Conservation (phyloP, 768 basidiomycete genomes). For the Podaxis sp. region DNA sequence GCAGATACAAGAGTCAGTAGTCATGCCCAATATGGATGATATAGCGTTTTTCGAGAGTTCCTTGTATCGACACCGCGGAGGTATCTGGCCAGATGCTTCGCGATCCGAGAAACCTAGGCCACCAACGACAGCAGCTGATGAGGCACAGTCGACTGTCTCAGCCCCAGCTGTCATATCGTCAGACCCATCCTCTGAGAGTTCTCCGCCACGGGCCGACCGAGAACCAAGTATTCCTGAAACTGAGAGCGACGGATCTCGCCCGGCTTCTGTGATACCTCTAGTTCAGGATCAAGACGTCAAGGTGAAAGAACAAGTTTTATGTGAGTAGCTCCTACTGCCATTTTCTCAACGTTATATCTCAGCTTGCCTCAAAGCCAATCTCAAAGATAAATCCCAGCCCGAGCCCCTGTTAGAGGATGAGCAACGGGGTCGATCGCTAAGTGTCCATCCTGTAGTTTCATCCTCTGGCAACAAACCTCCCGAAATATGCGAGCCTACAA, state of each 20-base stretch:
- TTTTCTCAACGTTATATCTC: not conserved
- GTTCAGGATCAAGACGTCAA: not conserved
- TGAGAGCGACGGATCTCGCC: constrained; percentile 13
- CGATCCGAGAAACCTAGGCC: constrained; percentile 30
- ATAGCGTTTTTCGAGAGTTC: constrained; percentile 90
- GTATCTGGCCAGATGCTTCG: constrained; percentile 81
- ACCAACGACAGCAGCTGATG: constrained; percentile 20
- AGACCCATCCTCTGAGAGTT: not conserved
- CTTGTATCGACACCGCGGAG: constrained; percentile 65
- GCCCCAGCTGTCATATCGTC: constrained; percentile 22
- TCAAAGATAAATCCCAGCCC: not conserved
- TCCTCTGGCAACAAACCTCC: not conserved
- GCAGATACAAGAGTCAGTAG: constrained; percentile 91
- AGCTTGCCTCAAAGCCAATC: not conserved
- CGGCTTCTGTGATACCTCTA: not conserved
- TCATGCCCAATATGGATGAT: constrained; percentile 98
- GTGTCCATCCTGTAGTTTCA: not conserved
- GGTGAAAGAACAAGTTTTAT: not conserved
- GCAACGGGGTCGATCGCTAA: constrained; percentile 1
- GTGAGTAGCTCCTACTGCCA: not conserved
- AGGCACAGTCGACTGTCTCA: constrained; percentile 30
- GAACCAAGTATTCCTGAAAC: constrained; percentile 4
- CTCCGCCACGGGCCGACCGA: constrained; percentile 9
- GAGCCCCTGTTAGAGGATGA: not conserved
- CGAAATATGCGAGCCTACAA: not conserved